These are phyloP conservation scores for Pittosporum tobira DNA, from an alignment of 129 eudicot genomes.

Conservation along the genomic window DNA sequence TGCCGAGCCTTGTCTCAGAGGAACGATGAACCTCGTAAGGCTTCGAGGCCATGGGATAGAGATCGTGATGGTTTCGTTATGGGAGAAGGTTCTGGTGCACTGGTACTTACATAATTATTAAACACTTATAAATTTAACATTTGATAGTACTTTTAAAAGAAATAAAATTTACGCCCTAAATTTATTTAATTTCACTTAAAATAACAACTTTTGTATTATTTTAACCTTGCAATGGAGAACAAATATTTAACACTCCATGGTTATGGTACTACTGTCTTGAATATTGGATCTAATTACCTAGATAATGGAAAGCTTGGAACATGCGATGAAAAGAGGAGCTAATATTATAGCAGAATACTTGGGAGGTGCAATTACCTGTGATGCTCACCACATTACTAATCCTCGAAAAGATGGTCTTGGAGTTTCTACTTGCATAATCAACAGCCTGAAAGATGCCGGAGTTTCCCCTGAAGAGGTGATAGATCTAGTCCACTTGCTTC, in stretches of 20 bases:
- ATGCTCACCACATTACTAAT: constrained; percentile 78
- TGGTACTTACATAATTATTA: constrained; percentile 32
- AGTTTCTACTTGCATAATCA: constrained; percentile 58
- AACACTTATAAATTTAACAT: background rate
- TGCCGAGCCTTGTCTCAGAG: constrained; percentile 75
- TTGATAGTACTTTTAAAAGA: too few relatives aligned
- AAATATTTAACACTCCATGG: too few relatives aligned
- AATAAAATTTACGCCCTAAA: too few relatives aligned
- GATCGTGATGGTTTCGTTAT: constrained; percentile 73
- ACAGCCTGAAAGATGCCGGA: constrained; percentile 52
- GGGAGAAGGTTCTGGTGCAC: constrained; percentile 73
- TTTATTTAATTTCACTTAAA: too few relatives aligned
- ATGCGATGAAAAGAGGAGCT: constrained; percentile 59
- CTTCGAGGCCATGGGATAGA: constrained; percentile 73
- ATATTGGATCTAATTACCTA: too few relatives aligned
- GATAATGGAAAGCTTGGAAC: constrained; percentile 76
- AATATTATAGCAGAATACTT: constrained; percentile 55
- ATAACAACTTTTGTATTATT: too few relatives aligned
- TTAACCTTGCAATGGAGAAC: too few relatives aligned
- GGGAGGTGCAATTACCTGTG: constrained; percentile 76
- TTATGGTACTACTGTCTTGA: too few relatives aligned
- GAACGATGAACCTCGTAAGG: constrained; percentile 53
- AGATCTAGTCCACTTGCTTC: too few relatives aligned
- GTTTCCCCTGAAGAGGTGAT: constrained; percentile 69
- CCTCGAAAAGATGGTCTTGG: constrained; percentile 72